Evolutionary conservation across 164 flowering plant genomes (phyloP).

Genomic region (Akebia trifoliata): DNA sequence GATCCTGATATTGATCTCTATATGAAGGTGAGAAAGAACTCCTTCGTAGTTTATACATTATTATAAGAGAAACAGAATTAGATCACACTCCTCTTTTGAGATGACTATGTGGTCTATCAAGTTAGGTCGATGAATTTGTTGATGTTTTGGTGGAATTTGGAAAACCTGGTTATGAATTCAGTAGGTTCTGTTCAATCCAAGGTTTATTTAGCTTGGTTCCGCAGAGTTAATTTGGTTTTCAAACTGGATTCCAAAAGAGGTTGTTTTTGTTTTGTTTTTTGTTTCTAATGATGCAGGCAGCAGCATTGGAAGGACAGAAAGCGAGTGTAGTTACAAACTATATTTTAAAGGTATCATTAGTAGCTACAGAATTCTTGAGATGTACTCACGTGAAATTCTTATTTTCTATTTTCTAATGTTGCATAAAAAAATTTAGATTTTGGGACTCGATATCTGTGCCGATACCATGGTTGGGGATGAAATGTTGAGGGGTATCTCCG

Average conservation of each 20-base stretch:
- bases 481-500: slow-evolving; percentile 49
- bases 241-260: too few relatives aligned
- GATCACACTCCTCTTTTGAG: too few relatives aligned
- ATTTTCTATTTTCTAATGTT: background rate
- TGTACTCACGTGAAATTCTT: background rate
- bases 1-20: slow-evolving; percentile 65
- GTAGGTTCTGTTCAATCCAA: too few relatives aligned
- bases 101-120: too few relatives aligned
- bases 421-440: slow-evolving; percentile 33
- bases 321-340: slow-evolving; percentile 69
- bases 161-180: too few relatives aligned
- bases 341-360: slow-evolving; percentile 46
- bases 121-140: too few relatives aligned
- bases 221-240: too few relatives aligned
- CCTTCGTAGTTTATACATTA: background rate
- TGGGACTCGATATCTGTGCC: slow-evolving; percentile 47
- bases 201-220: too few relatives aligned
- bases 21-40: slow-evolving; percentile 51
- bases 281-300: slow-evolving; percentile 34
- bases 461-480: slow-evolving; percentile 47
- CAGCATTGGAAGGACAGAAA: slow-evolving; percentile 64
- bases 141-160: too few relatives aligned
- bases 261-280: background rate
- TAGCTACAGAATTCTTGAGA: background rate
- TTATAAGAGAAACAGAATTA: background rate